Percentiles rank a stretch among this genome's conserved stretches.
phyloP scores from a whole-genome alignment of 2,329 filamentous ascomycete species.

The Penicillium sp. region DNA sequence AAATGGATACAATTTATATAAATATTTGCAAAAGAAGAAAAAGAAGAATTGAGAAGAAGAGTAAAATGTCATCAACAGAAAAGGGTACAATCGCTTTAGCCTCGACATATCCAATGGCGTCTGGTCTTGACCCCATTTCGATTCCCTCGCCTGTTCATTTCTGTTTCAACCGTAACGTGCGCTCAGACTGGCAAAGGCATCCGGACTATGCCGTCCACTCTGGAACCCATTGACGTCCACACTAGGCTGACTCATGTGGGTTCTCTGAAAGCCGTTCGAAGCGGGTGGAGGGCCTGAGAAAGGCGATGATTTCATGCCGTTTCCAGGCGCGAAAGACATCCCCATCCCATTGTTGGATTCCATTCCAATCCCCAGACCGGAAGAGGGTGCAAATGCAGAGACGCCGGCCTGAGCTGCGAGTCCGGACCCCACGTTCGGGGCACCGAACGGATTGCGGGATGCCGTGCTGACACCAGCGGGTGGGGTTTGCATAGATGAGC shows the following conservation, averaged over 20 bases:
- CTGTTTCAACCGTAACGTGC: slow-evolving; percentile 35
- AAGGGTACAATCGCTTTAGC: too few relatives aligned
- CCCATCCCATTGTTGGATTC: slow-evolving; percentile 2
- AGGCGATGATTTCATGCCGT: slow-evolving; percentile 1
- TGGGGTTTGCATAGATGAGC: slow-evolving; percentile 18
- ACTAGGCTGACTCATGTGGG: slow-evolving; percentile 45
- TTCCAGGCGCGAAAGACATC: background rate
- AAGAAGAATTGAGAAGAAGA: too few relatives aligned
- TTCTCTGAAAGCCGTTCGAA: slow-evolving; percentile 18
- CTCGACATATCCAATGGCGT: too few relatives aligned
- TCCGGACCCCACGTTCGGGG: slow-evolving; percentile 13
- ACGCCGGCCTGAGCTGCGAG: slow-evolving; percentile 21
- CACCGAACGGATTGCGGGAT: slow-evolving; percentile 24
- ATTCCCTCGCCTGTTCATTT: too few relatives aligned
- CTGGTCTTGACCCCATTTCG: too few relatives aligned
- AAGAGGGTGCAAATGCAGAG: slow-evolving; percentile 8
- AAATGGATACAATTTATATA: too few relatives aligned
- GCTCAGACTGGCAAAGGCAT: slow-evolving; percentile 47
- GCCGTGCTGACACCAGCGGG: slow-evolving; percentile 17
- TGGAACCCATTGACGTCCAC: slow-evolving; percentile 44
- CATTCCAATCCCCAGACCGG: slow-evolving; percentile 16
- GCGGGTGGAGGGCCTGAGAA: slow-evolving; percentile 11
- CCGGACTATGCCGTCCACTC: slow-evolving; percentile 45
- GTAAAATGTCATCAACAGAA: too few relatives aligned
- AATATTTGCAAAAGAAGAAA: too few relatives aligned